These are phyloP conservation scores for Suhomyces terraborum DNA, from an alignment of 1,139 yeast genomes.

Conservation along the genomic window DNA sequence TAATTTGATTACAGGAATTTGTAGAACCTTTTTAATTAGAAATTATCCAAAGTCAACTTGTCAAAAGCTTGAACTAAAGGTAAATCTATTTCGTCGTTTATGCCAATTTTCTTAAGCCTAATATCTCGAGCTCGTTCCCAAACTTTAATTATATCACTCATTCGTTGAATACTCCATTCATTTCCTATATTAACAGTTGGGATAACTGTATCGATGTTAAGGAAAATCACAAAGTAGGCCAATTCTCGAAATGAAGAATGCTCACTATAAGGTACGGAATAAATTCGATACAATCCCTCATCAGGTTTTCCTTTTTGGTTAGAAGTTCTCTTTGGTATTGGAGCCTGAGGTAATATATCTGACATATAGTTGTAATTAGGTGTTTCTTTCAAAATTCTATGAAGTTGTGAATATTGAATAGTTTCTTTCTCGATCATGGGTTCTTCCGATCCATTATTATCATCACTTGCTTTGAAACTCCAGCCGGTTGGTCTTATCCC, in stretches of 20 bases:
- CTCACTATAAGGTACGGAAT: constrained; percentile 84
- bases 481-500: constrained; percentile 88
- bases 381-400: constrained; percentile 21
- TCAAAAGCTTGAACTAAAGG: constrained; percentile 7
- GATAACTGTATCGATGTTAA: constrained; percentile 55
- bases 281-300: constrained; percentile 43
- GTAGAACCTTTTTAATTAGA: constrained; percentile 8
- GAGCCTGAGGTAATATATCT: constrained; percentile 39
- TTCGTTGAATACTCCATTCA: constrained; percentile 34
- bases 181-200: constrained; percentile 76
- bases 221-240: constrained; percentile 56
- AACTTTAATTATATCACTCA: constrained; percentile 48
- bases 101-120: constrained; percentile 4
- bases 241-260: constrained; percentile 89
- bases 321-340: constrained; percentile 17
- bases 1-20: not conserved
- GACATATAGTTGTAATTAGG: constrained; percentile 30
- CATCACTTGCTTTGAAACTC: constrained; percentile 46
- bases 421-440: constrained; percentile 9
- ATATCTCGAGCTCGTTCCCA: constrained; percentile 40
- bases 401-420: constrained; percentile 10
- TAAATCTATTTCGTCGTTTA: constrained; percentile 1
- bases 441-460: constrained; percentile 7
- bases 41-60: constrained; percentile 14
- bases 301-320: constrained; percentile 28